Conservation (phyloP, 768 basidiomycete species). For the Amanita fuliginea region DNA sequence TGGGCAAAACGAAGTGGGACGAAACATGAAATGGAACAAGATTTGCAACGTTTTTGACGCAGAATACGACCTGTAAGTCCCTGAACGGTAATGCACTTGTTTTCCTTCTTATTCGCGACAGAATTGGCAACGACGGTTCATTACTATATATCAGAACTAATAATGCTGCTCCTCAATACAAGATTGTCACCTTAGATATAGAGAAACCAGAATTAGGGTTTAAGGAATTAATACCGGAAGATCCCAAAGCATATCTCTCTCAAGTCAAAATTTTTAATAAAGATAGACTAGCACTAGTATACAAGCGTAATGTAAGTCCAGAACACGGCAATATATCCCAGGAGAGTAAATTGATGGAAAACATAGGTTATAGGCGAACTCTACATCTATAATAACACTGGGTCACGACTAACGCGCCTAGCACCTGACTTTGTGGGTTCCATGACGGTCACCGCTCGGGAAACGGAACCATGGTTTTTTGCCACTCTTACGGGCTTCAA, state of each 20-base stretch:
- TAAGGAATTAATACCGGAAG: constrained; percentile 59
- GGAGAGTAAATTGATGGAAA: constrained; percentile 3
- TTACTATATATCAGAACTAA: constrained; percentile 58
- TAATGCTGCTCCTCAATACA: constrained; percentile 52
- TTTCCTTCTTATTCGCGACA: constrained; percentile 16
- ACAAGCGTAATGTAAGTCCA: constrained; percentile 59
- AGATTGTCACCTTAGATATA: constrained; percentile 55
- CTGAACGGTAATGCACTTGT: constrained; percentile 2
- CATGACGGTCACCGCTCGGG: constrained; percentile 36
- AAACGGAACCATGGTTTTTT: constrained; percentile 52
- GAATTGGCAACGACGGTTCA: constrained; percentile 54
- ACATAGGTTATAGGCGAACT: constrained; percentile 68
- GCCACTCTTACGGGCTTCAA: constrained; percentile 58
- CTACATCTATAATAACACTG: constrained; percentile 52
- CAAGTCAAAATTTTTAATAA: constrained; percentile 32
- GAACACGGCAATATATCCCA: neutral
- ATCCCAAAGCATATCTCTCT: constrained; percentile 49
- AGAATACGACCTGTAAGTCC: constrained; percentile 49
- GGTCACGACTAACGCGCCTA: constrained; percentile 42
- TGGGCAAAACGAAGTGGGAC: constrained; percentile 43
- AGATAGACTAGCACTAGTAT: constrained; percentile 47
- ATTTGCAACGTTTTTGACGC: constrained; percentile 59
- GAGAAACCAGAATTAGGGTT: constrained; percentile 33
- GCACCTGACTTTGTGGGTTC: constrained; percentile 61
- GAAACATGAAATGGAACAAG: constrained; percentile 63